phyloP scores from a whole-genome alignment of 371 early-diverging fungal species.

The Rhizopus stolonifer region DNA sequence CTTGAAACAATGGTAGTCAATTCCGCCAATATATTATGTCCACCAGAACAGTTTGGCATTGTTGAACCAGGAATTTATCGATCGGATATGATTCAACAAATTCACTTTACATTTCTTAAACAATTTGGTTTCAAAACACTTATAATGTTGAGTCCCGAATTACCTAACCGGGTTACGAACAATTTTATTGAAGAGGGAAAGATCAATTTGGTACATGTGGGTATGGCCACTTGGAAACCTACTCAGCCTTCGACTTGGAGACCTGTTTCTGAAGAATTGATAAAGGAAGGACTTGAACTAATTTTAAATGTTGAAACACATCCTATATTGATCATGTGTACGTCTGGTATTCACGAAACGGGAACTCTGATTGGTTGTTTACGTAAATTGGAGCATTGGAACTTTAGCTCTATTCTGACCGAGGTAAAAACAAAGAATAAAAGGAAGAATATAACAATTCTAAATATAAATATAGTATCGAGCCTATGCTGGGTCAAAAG shows the following conservation, averaged over 20 bases:
- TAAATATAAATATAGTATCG: constrained; percentile 68
- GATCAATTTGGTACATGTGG: constrained; percentile 77
- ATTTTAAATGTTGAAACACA: constrained; percentile 75
- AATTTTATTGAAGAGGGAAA: constrained; percentile 80
- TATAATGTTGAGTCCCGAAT: constrained; percentile 85
- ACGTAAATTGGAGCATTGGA: constrained; percentile 92
- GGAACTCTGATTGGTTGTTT: constrained; percentile 90
- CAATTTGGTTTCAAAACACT: constrained; percentile 78
- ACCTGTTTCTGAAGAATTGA: constrained; percentile 91
- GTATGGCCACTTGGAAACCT: constrained; percentile 59
- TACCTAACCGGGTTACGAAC: constrained; percentile 73
- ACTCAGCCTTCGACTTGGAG: constrained; percentile 73
- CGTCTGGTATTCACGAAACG: constrained; percentile 83
- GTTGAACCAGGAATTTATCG: constrained; percentile 90
- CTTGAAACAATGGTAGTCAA: constrained; percentile 9
- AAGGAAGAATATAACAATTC: constrained; percentile 9
- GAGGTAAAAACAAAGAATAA: constrained; percentile 71
- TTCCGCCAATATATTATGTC: constrained; percentile 43
- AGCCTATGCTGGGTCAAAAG: constrained; percentile 84
- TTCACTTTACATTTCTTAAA: constrained; percentile 78
- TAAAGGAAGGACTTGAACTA: constrained; percentile 90
- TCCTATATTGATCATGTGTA: constrained; percentile 89
- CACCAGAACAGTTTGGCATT: constrained; percentile 90
- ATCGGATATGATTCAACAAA: constrained; percentile 70
- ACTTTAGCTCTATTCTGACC: constrained; percentile 92